These are phyloP conservation scores for Termitomyces sp. DNA, from an alignment of 1,284 basidiomycete genomes.

Conservation along the genomic window DNA sequence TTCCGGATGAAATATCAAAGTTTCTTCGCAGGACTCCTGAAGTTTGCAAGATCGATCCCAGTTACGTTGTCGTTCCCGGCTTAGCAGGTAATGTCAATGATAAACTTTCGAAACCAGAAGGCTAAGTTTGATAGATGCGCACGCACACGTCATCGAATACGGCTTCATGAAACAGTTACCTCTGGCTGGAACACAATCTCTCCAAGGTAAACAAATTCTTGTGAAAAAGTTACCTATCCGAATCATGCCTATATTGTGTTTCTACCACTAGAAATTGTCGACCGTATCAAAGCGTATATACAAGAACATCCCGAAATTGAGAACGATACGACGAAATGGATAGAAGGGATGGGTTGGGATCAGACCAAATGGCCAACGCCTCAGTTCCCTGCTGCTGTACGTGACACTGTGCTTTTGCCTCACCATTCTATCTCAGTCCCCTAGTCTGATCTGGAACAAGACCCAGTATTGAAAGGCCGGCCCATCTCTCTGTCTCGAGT, in stretches of 20 bases:
- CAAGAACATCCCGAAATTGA: constrained; percentile 49
- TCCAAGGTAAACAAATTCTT: constrained; percentile 40
- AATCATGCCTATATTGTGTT: background rate
- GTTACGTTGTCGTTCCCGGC: constrained; percentile 62
- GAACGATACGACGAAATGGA: constrained; percentile 57
- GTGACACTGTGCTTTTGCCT: constrained; percentile 18
- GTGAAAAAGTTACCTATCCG: background rate
- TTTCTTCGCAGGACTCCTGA: background rate
- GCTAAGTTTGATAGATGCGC: constrained; percentile 52
- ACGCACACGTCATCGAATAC: constrained; percentile 71
- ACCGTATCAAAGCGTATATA: constrained; percentile 61
- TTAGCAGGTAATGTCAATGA: constrained; percentile 46
- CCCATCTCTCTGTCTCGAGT: constrained; percentile 70
- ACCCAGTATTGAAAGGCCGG: constrained; percentile 57
- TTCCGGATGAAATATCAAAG: constrained; percentile 7
- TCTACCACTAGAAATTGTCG: constrained; percentile 48
- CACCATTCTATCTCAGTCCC: background rate
- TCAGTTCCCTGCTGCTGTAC: constrained; percentile 75
- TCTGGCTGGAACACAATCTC: constrained; percentile 54
- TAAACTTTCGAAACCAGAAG: background rate
- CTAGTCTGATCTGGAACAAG: constrained; percentile 59
- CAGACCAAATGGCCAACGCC: constrained; percentile 73
- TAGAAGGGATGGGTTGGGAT: constrained; percentile 90
- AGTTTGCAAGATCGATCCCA: constrained; percentile 37
- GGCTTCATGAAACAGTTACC: constrained; percentile 66